Conservation (phyloP, 441 rosid species). For the Croton laevigatus region DNA sequence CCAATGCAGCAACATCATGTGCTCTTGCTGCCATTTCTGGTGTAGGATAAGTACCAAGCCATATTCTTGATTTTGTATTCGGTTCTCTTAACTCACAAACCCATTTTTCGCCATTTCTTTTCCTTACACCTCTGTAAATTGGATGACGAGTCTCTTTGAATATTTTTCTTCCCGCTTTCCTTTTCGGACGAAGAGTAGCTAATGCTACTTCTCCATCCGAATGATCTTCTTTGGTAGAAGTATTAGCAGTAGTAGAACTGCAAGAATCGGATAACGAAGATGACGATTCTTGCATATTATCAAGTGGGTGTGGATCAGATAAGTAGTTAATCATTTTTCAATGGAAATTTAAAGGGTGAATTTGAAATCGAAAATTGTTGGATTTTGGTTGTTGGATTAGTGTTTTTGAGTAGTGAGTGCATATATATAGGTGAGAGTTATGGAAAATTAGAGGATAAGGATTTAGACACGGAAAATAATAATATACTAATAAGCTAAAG, state of each 20-base stretch:
- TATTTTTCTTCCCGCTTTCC: constrained; percentile 62
- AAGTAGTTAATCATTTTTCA: constrained; percentile 13
- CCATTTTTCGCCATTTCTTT: constrained; percentile 71
- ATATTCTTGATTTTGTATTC: constrained; percentile 54
- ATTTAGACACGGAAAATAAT: background rate
- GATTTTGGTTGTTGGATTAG: no score
- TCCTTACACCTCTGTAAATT: constrained; percentile 69
- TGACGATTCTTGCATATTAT: constrained; percentile 13
- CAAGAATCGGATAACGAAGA: constrained; percentile 24
- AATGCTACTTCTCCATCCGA: constrained; percentile 44
- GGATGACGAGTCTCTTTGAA: constrained; percentile 94
- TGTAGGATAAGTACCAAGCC: constrained; percentile 84
- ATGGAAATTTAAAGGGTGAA: background rate
- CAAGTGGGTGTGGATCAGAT: no score
- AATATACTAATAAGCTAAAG: background rate
- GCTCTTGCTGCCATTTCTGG: constrained; percentile 94
- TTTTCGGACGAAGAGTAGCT: constrained; percentile 71
- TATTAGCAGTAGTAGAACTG: background rate
- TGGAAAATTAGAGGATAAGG: background rate
- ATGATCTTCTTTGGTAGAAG: background rate
- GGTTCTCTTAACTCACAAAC: constrained; percentile 85
- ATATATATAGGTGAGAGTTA: background rate
- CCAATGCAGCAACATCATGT: constrained; percentile 78
- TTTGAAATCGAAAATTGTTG: background rate
- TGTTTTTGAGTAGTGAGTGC: no score